Evolutionary conservation across 2,329 filamentous ascomycete genomes (phyloP).

Genomic region (Fusarium napiforme): DNA sequence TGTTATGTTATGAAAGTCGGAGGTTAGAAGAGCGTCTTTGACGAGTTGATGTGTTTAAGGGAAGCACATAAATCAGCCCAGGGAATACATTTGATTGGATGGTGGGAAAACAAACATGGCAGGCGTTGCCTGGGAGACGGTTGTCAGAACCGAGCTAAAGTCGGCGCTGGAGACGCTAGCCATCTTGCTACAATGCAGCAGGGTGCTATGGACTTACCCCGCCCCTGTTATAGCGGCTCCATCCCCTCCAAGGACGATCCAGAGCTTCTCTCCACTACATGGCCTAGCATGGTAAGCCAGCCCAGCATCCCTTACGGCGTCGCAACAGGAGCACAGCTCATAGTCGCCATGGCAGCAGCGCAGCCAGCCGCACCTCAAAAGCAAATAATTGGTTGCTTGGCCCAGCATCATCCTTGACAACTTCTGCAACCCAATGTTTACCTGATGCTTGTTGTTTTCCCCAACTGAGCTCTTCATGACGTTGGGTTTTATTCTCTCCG

Average conservation of each 20-base stretch:
- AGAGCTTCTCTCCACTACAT: conserved; percentile 27
- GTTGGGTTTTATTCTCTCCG: conserved; percentile 14
- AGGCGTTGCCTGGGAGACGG: conserved; percentile 45
- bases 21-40: conserved; percentile 37
- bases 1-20: conserved; percentile 42
- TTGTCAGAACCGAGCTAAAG: conserved; percentile 21
- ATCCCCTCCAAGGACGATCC: conserved; percentile 32
- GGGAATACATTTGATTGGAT: conserved; percentile 45
- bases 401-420: conserved; percentile 44
- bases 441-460: conserved; percentile 34
- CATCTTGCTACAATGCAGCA: conserved; percentile 44
- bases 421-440: conserved; percentile 36
- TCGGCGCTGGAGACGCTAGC: conserved; percentile 43
- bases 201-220: conserved; percentile 38
- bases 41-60: conserved; percentile 50
- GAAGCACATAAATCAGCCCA: conserved; percentile 36
- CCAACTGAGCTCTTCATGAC: conserved; percentile 38
- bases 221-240: conserved; percentile 39
- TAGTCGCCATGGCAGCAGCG: conserved; percentile 49
- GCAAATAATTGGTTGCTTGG: conserved; percentile 38
- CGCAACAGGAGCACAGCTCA: conserved; percentile 31
- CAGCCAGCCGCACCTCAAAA: conserved; percentile 33
- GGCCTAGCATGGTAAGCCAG: background rate
- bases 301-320: conserved; percentile 31
- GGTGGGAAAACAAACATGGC: conserved; percentile 48